Percentiles rank a stretch among this genome's conserved stretches.
Evolutionary conservation across 495 filamentous ascomycete species (phyloP).

Genomic region (Pyrenula massariospora): DNA sequence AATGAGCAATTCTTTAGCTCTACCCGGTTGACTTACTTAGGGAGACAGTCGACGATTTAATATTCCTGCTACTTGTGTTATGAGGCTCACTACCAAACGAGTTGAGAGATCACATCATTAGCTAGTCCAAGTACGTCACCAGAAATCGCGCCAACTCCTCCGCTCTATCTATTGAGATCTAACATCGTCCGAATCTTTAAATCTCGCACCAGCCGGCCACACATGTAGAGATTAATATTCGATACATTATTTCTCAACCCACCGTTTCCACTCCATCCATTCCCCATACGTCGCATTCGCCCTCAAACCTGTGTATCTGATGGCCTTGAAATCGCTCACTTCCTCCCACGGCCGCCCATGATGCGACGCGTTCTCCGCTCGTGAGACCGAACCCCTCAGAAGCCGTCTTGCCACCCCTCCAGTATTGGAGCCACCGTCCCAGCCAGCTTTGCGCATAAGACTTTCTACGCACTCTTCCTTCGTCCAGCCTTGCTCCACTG

Average conservation of each 20-base stretch:
- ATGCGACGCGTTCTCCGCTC: constrained; percentile 1
- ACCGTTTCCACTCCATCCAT: constrained; percentile 67
- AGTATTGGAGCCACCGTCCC: constrained; percentile 38
- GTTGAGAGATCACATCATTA: too few species aligned
- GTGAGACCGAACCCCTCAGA: constrained; percentile 7
- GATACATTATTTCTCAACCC: constrained; percentile 34
- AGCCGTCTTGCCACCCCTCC: constrained; percentile 40
- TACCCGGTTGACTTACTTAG: too few species aligned
- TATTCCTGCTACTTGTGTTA: too few species aligned
- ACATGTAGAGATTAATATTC: neutral
- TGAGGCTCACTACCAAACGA: too few species aligned
- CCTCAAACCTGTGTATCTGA: constrained; percentile 72
- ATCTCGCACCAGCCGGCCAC: neutral
- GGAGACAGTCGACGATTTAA: too few species aligned
- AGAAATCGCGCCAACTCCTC: neutral
- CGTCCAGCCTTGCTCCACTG: constrained; percentile 86
- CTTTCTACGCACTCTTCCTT: constrained; percentile 86
- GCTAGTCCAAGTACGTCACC: too few species aligned
- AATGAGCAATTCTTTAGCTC: too few species aligned
- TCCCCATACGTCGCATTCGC: constrained; percentile 56
- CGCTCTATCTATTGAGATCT: neutral
- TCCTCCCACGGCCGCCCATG: constrained; percentile 49
- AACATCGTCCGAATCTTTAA: neutral
- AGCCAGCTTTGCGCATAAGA: constrained; percentile 90
- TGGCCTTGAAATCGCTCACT: constrained; percentile 56